Evolutionary conservation across 2,329 filamentous ascomycete species (phyloP), one percentile per base, ranked within the genome.

Genomic region (Amphichorda felina): DNA sequence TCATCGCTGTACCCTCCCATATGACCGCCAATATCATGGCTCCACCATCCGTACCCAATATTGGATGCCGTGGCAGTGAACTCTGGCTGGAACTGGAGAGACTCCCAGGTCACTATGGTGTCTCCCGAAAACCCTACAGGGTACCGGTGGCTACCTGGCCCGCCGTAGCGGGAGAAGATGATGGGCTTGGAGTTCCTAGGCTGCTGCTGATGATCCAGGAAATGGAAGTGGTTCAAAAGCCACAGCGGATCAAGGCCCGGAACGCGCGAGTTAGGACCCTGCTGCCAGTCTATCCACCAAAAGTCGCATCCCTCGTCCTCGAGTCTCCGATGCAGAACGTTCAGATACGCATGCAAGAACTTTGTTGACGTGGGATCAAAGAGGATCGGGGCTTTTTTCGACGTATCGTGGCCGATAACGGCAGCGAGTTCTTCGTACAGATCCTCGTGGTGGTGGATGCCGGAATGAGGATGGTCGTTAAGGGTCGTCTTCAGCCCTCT

Each of bases 241-340:
- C 75, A 79, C 0, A 80, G 55, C 0, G 75, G 75, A 48, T 79
- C 75, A 3, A 79, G 56, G 2, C 72, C 72, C 0, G 63, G 66
- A 5, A 77, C 60, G 24, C 62, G 60, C 2, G 72, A 72, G 38
- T 62, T 56, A 3, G 59, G 54, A 2, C 75, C 75, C 49, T 79
- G 75, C 49, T 80, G 75, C 75, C 75, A 80, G 48, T 80, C 75
- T 19, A 79, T 63, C 75, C 75, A 80, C 72, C 73, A 78, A 38
- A 80, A 77, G 45, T 79, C 74, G 16, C 66, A 61, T 1, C 70
- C 74, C 8, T 70, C 56, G 1, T 66, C 56, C 41, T 79, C 74
- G 19, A 78, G 56, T 11, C 60, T 54, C 10, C 66, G 60, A 38
- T 77, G 70, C 5, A 79, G 57, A 2, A 76, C 63, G 33, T 68